These are phyloP conservation scores for Pleurostoma richardsiae DNA, from an alignment of 2,329 filamentous ascomycete genomes.

Conservation along the genomic window DNA sequence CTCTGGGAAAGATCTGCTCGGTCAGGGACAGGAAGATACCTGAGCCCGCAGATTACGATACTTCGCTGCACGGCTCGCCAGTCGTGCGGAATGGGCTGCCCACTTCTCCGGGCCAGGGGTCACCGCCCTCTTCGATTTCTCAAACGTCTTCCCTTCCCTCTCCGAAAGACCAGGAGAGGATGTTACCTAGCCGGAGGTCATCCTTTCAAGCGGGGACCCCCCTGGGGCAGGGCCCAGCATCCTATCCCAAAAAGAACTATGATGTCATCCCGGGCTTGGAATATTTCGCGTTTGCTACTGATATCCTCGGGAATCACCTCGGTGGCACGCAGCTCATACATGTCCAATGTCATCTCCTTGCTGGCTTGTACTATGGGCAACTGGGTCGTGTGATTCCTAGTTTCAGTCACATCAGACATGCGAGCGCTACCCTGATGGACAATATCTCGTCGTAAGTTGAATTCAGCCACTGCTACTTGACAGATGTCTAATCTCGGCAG, in stretches of 20 bases:
- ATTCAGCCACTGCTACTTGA: not conserved
- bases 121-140: conserved; percentile 42
- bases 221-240: conserved; percentile 2
- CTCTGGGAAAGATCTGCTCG: conserved; percentile 77
- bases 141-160: conserved; percentile 47
- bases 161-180: conserved; percentile 44
- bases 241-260: conserved; percentile 51
- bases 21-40: conserved; percentile 45
- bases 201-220: conserved; percentile 39
- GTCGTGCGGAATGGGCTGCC: conserved; percentile 44
- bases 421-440: conserved; percentile 57
- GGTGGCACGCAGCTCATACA: conserved; percentile 77
- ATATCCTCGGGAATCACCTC: conserved; percentile 77
- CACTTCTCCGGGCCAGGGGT: conserved; percentile 49
- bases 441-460: conserved; percentile 67
- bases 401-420: conserved; percentile 56
- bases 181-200: conserved; percentile 40
- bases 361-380: conserved; percentile 85
- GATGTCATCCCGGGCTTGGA: conserved; percentile 85
- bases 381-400: conserved; percentile 83
- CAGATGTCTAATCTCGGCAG: conserved; percentile 19
- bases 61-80: conserved; percentile 28
- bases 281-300: conserved; percentile 81
- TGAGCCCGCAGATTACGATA: conserved; percentile 46
- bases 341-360: conserved; percentile 79